phyloP scores from a whole-genome alignment of 2,329 filamentous ascomycete genomes.

The Aspergillus ruber region DNA sequence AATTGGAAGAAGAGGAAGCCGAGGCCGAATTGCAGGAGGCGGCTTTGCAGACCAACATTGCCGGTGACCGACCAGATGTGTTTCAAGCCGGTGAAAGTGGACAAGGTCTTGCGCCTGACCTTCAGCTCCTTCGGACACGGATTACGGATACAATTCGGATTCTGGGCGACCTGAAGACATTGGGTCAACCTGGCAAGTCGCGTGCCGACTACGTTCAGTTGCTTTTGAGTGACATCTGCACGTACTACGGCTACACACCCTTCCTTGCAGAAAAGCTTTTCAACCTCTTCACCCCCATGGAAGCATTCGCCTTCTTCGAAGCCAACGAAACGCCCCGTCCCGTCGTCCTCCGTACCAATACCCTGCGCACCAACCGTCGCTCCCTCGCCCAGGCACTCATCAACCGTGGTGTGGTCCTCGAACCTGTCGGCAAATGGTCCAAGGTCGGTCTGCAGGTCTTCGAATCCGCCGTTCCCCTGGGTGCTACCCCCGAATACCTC shows the following conservation, averaged over 20 bases:
- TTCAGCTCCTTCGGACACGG: constrained; percentile 78
- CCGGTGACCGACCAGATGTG: constrained; percentile 63
- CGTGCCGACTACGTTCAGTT: constrained; percentile 82
- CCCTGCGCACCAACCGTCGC: constrained; percentile 66
- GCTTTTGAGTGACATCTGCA: constrained; percentile 83
- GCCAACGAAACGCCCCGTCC: constrained; percentile 93
- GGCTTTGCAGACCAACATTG: constrained; percentile 89
- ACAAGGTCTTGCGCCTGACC: constrained; percentile 71
- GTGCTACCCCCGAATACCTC: constrained; percentile 94
- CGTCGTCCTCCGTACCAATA: constrained; percentile 95
- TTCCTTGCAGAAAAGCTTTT: constrained; percentile 96
- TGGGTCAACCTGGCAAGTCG: constrained; percentile 72
- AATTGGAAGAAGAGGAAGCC: constrained; percentile 73
- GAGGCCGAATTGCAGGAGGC: constrained; percentile 79
- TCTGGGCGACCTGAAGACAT: constrained; percentile 76
- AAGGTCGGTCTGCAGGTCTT: constrained; percentile 97
- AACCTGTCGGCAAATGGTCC: constrained; percentile 97
- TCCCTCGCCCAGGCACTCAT: constrained; percentile 90
- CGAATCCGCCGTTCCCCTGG: constrained; percentile 77
- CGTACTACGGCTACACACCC: constrained; percentile 92
- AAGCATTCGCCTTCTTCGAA: constrained; percentile 98
- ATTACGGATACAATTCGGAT: constrained; percentile 93
- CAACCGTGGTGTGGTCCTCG: constrained; percentile 90
- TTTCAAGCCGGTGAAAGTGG: constrained; percentile 54
- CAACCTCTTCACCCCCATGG: constrained; percentile 81